Conservation (phyloP, 352 stramenopile species). For the Globisporangium alternatum region DNA sequence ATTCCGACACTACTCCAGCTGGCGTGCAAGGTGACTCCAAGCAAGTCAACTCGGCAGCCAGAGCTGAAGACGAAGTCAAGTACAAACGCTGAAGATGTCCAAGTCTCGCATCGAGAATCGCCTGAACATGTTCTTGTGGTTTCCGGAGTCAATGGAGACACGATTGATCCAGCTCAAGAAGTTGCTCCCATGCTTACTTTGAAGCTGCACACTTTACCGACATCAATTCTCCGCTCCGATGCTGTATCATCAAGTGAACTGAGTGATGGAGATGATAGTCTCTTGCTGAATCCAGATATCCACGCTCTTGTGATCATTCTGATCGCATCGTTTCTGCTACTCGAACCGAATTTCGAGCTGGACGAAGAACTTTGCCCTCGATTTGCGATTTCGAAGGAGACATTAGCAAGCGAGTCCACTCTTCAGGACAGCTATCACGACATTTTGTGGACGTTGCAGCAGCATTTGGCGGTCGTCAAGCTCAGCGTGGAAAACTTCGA, state of each 20-base stretch:
- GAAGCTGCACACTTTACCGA: conserved; percentile 8
- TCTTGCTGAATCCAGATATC: conserved; percentile 18
- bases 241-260: not conserved
- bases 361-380: conserved; percentile 35
- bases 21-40: conserved; percentile 4
- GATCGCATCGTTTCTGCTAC: conserved; percentile 27
- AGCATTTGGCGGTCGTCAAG: conserved; percentile 23
- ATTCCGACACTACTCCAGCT: conserved; percentile 23
- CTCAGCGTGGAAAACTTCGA: conserved; percentile 27
- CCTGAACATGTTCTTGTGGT: not conserved
- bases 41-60: not conserved
- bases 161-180: not conserved
- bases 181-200: conserved; percentile 1
- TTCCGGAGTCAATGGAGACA: not conserved
- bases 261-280: not conserved
- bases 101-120: not conserved
- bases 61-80: not conserved
- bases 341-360: conserved; percentile 35
- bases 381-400: conserved; percentile 23
- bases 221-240: conserved; percentile 6
- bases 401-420: not conserved
- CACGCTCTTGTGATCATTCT: conserved; percentile 32
- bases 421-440: conserved; percentile 16
- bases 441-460: conserved; percentile 46
- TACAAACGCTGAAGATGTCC: not conserved